Base-by-base conservation (phyloP, 805 yeast species). In the Kockiozyma suomiensis region DNA sequence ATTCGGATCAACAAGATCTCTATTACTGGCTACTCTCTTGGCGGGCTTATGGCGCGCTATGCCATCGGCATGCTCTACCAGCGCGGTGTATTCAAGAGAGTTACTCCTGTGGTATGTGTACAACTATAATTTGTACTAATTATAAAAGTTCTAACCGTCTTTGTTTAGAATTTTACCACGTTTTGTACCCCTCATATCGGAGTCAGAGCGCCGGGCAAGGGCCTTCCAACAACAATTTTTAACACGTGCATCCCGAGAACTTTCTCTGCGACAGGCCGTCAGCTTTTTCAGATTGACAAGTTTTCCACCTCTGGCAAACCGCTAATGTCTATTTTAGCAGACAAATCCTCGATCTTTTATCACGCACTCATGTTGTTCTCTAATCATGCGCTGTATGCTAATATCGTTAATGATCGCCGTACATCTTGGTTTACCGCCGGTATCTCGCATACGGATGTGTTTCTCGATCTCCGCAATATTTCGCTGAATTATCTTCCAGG, bases 361-460 rank as follows among this genome's bases (percentile, higher is more conserved):
- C 77, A 79, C 63, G 87, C 85, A 0, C 75, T 90, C 43, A 66
- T 75, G 30, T 59, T 61, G 33, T 90, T 90, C 75, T 74, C 79
- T 60, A 71, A 81, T 64, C 78, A 79, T 45, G 72, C 84, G 4
- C 73, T 89, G 47, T 88, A 90, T 69, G 88, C 94, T 4, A 90
- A 90, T 73, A 80, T 88, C 42, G 81, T 85, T 59, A 88, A 90
- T 64, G 97, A 90, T 74, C 85, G 85, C 65, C 81, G 96, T 66
- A 85, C 96, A 3, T 81, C 88, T 15, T 90, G 89, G 86, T 89
- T 88, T 82, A 88, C 96, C 1, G 79, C 96, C 0, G 88, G 88
- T 4, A 87, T 87, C 37, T 82, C 87, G 0, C 68, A 73, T 28
- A 73, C 77, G 38, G 90, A 87, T 66, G 90, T 90, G 0, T 86